phyloP scores from a whole-genome alignment of 768 basidiomycete genomes.

The Mycena crocata region DNA sequence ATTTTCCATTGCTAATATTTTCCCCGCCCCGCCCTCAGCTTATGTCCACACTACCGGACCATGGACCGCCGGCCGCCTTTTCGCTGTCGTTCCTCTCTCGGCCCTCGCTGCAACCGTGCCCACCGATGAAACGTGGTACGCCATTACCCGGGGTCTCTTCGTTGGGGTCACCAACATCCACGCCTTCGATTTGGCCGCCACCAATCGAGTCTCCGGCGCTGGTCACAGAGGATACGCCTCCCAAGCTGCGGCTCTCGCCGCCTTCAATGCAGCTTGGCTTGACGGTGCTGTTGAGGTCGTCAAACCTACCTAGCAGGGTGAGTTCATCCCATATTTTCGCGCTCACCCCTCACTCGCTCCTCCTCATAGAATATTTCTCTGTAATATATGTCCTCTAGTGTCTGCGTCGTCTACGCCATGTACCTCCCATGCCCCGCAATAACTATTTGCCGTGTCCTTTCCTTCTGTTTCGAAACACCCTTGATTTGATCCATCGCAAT shows the following conservation, averaged over 20 bases:
- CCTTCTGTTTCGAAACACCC: too few species aligned
- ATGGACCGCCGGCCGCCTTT: neutral
- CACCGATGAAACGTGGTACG: neutral
- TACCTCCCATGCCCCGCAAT: too few species aligned
- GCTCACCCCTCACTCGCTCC: too few species aligned
- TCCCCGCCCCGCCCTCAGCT: neutral
- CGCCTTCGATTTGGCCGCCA: neutral
- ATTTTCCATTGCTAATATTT: too few species aligned
- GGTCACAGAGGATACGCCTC: neutral
- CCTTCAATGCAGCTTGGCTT: neutral
- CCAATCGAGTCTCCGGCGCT: neutral
- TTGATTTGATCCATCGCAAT: too few species aligned
- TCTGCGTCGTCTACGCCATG: too few species aligned
- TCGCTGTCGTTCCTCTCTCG: neutral
- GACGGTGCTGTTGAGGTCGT: neutral
- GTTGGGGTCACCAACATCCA: conserved; percentile 1
- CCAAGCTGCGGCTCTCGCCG: neutral
- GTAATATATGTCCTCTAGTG: too few species aligned
- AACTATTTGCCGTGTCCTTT: too few species aligned
- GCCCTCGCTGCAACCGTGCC: neutral
- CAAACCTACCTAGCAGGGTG: neutral
- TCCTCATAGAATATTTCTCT: too few species aligned
- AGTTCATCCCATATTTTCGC: neutral
- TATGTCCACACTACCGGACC: neutral
- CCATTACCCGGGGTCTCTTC: conserved; percentile 5